Evolutionary conservation across 768 basidiomycete species (phyloP).

Genomic region (Dacryopinax primogenitus): DNA sequence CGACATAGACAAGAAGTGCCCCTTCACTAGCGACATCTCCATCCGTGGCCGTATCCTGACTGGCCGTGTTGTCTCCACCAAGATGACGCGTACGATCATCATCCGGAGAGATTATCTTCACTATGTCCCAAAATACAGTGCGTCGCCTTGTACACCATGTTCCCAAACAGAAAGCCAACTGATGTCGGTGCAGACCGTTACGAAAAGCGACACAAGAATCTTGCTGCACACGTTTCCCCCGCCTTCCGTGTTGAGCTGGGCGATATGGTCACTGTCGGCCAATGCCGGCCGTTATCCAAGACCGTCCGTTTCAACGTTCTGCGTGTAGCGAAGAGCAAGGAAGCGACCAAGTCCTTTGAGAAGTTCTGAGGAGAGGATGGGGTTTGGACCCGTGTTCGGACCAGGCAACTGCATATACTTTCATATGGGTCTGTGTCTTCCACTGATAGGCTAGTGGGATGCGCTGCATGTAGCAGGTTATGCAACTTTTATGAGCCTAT

Average conservation of each 20-base stretch:
- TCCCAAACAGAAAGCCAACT: constrained; percentile 10
- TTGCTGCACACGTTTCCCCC: constrained; percentile 92
- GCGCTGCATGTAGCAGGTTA: constrained; percentile 4
- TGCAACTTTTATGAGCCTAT: constrained; percentile 8
- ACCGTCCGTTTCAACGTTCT: constrained; percentile 99
- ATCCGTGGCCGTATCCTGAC: constrained; percentile 98
- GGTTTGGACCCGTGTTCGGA: neutral
- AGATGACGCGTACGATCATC: constrained; percentile 98
- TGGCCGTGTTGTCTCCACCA: constrained; percentile 93
- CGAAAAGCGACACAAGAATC: constrained; percentile 97
- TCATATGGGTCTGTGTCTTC: neutral
- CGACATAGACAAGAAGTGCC: constrained; percentile 91
- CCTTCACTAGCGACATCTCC: constrained; percentile 91
- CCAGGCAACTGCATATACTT: neutral
- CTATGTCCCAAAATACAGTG: constrained; percentile 98
- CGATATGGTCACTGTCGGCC: constrained; percentile 90
- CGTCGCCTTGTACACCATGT: constrained; percentile 27
- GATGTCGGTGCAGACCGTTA: constrained; percentile 62
- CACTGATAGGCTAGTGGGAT: constrained; percentile 3
- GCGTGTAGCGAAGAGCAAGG: constrained; percentile 89
- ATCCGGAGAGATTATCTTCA: constrained; percentile 91
- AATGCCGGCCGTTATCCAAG: constrained; percentile 98
- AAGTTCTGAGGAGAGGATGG: constrained; percentile 55
- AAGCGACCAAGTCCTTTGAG: constrained; percentile 76
- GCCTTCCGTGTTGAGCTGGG: constrained; percentile 97